These are phyloP conservation scores for Barnettozyma sucrosica DNA, from an alignment of 805 yeast species.

Conservation along the genomic window DNA sequence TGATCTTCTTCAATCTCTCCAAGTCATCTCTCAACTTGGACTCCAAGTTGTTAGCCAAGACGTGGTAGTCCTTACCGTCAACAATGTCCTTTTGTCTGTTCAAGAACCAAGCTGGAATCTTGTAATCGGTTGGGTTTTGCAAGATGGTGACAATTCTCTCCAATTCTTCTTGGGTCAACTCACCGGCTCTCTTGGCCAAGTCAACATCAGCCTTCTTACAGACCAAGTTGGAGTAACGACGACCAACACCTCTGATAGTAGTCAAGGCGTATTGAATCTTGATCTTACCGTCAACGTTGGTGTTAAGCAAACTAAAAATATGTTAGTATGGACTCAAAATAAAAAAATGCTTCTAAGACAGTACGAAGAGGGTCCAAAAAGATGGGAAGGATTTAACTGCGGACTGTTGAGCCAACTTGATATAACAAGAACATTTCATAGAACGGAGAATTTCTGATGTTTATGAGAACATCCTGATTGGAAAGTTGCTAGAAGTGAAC, in stretches of 20 bases:
- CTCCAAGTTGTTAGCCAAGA: conserved; percentile 97
- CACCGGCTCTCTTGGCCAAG: conserved; percentile 99
- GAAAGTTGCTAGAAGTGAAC: no score
- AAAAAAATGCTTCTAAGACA: neutral
- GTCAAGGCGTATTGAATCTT: conserved; percentile 99
- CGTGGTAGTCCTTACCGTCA: conserved; percentile 99
- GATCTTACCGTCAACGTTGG: conserved; percentile 99
- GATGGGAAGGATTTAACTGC: neutral
- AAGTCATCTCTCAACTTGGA: conserved; percentile 99
- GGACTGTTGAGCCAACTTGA: no score
- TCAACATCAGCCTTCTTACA: conserved; percentile 99
- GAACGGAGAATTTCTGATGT: neutral
- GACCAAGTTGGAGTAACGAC: conserved; percentile 99
- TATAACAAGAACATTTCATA: no score
- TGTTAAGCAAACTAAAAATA: conserved; percentile 84
- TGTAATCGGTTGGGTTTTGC: conserved; percentile 99
- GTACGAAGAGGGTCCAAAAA: neutral
- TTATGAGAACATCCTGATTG: no score
- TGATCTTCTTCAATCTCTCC: conserved; percentile 99
- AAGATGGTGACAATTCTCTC: conserved; percentile 99
- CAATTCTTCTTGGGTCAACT: conserved; percentile 99
- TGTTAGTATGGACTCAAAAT: conserved; percentile 32
- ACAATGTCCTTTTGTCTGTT: conserved; percentile 98
- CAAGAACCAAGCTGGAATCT: conserved; percentile 99
- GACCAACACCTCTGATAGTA: conserved; percentile 99